phyloP scores from a whole-genome alignment of 1,139 yeast genomes.

The Zygosaccharomyces pseudobailii region DNA sequence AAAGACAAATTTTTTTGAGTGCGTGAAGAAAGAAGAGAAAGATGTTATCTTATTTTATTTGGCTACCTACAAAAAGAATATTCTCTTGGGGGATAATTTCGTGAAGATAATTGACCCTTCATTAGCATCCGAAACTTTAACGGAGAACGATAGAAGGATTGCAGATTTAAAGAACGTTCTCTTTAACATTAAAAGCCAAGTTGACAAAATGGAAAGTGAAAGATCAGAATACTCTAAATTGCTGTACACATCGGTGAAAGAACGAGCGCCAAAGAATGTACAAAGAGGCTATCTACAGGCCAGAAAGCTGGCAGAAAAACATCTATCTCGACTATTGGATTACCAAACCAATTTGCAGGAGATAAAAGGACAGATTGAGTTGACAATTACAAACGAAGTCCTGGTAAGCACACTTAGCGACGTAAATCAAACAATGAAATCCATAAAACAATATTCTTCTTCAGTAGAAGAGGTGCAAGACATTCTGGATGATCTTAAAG shows the following conservation, averaged over 20 bases:
- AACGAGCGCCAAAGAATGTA: constrained; percentile 12
- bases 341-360: constrained; percentile 39
- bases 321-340: constrained; percentile 35
- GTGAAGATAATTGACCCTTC: constrained; percentile 22
- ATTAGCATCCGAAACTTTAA: constrained; percentile 8
- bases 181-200: constrained; percentile 14
- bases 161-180: constrained; percentile 30
- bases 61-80: constrained; percentile 14
- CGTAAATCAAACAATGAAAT: constrained; percentile 34
- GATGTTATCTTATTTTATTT: constrained; percentile 22
- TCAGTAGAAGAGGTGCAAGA: constrained; percentile 39
- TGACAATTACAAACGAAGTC: constrained; percentile 43
- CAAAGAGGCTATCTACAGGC: constrained; percentile 27
- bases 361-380: constrained; percentile 44
- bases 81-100: constrained; percentile 15
- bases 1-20: constrained; percentile 11
- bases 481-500: constrained; percentile 41
- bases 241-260: constrained; percentile 10
- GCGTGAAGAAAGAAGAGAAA: constrained; percentile 12
- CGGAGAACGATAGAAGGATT: constrained; percentile 34
- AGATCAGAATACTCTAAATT: constrained; percentile 10
- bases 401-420: constrained; percentile 38
- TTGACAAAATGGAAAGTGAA: constrained; percentile 16
- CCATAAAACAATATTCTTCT: constrained; percentile 33
- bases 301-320: constrained; percentile 33